phyloP scores from a whole-genome alignment of 2,329 filamentous ascomycete species.

The Calonectria montana region DNA sequence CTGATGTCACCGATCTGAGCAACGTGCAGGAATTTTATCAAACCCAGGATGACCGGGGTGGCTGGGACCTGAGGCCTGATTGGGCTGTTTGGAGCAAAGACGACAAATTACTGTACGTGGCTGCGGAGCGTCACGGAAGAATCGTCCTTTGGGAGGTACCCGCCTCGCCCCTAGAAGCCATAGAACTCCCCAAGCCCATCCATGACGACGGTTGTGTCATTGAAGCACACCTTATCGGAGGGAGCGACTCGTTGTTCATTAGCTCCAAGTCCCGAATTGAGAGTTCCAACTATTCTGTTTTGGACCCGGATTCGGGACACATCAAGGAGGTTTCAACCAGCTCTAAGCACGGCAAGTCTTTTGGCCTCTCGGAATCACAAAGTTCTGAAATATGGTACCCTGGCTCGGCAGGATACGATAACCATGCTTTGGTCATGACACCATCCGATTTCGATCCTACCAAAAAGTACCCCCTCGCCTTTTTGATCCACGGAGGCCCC shows the following conservation, averaged over 20 bases:
- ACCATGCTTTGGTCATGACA: constrained; percentile 76
- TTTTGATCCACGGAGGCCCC: constrained; percentile 86
- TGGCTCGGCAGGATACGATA: constrained; percentile 71
- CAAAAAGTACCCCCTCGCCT: constrained; percentile 82
- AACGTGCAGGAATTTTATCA: constrained; percentile 72
- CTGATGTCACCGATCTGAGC: constrained; percentile 67
- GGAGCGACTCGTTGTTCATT: constrained; percentile 66
- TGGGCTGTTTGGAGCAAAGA: constrained; percentile 67
- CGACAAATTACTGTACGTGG: constrained; percentile 75
- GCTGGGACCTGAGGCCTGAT: constrained; percentile 70
- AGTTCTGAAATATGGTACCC: constrained; percentile 76
- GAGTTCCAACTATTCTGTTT: constrained; percentile 75
- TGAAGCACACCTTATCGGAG: constrained; percentile 64
- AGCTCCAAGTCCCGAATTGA: constrained; percentile 77
- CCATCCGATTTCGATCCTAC: constrained; percentile 74
- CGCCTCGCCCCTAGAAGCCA: constrained; percentile 62
- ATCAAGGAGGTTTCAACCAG: constrained; percentile 68
- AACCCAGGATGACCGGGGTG: constrained; percentile 71
- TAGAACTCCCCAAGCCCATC: constrained; percentile 60
- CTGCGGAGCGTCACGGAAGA: constrained; percentile 76
- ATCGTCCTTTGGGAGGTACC: constrained; percentile 72
- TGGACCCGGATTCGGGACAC: constrained; percentile 58
- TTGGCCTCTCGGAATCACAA: constrained; percentile 73
- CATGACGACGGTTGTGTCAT: constrained; percentile 65
- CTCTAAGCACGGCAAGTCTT: constrained; percentile 72